Percentiles rank a stretch among this genome's conserved stretches.
Conservation (phyloP, 1,284 basidiomycete species). For the Schizophyllum amplum region DNA sequence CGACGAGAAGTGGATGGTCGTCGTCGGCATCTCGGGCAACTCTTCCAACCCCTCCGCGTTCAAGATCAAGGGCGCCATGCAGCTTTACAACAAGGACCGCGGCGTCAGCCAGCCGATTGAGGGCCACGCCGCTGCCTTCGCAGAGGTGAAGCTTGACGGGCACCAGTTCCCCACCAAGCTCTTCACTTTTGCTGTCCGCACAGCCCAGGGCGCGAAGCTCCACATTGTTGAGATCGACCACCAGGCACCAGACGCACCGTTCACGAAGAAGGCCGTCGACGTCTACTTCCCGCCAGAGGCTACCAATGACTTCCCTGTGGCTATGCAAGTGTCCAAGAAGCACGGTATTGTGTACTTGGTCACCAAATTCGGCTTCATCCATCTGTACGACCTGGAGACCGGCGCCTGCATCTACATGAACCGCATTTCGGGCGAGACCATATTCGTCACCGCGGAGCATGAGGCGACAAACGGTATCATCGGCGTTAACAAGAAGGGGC, state of each 20-base stretch:
- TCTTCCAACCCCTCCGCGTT: constrained; percentile 87
- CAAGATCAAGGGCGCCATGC: constrained; percentile 97
- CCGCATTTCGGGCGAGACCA: constrained; percentile 98
- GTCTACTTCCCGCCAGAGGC: constrained; percentile 99
- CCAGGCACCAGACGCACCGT: constrained; percentile 89
- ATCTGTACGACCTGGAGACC: constrained; percentile 98
- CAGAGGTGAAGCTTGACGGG: constrained; percentile 86
- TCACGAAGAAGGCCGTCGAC: constrained; percentile 97
- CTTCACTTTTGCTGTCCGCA: constrained; percentile 94
- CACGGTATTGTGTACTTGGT: constrained; percentile 98
- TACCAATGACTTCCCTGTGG: constrained; percentile 98
- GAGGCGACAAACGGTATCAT: constrained; percentile 94
- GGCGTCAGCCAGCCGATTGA: constrained; percentile 99
- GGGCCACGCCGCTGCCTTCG: constrained; percentile 96
- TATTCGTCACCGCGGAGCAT: constrained; percentile 97
- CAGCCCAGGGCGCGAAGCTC: constrained; percentile 94
- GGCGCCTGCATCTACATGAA: constrained; percentile 99
- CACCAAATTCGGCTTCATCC: constrained; percentile 99
- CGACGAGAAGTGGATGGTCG: constrained; percentile 97
- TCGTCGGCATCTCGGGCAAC: constrained; percentile 95
- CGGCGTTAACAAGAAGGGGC: constrained; percentile 99
- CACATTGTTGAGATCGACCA: constrained; percentile 99
- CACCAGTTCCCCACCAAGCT: constrained; percentile 81
- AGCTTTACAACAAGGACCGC: constrained; percentile 86
- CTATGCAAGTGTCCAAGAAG: constrained; percentile 97